Conservation (phyloP, 176 grass and related monocot genomes). For the Aegilops speltoides region DNA sequence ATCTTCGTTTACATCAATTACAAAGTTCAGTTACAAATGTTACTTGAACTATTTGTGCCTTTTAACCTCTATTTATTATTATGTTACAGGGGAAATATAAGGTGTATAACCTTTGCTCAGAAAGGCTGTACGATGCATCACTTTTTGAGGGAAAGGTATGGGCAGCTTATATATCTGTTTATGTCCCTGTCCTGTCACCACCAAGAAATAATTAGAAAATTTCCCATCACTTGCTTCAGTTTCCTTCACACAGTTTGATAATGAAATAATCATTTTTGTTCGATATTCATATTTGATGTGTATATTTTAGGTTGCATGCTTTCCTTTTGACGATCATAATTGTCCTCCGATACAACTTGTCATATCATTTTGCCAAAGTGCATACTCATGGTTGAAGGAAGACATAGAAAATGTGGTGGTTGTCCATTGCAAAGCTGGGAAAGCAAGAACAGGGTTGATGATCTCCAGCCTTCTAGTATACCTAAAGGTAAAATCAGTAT, state of each 20-base stretch:
- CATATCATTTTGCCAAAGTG: constrained; percentile 96
- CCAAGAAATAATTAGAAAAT: neutral
- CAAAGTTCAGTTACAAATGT: neutral
- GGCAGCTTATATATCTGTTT: constrained; percentile 25
- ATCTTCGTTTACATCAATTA: neutral
- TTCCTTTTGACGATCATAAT: constrained; percentile 98
- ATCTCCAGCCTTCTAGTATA: constrained; percentile 94
- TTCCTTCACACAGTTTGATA: constrained; percentile 17
- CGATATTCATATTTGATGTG: constrained; percentile 15
- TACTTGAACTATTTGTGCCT: constrained; percentile 9
- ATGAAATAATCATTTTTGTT: neutral
- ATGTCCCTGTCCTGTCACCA: neutral
- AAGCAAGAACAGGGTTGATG: constrained; percentile 96
- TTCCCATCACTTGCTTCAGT: constrained; percentile 4
- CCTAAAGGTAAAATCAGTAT: constrained; percentile 68
- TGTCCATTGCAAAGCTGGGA: constrained; percentile 98
- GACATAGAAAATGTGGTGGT: constrained; percentile 99
- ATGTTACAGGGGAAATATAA: constrained; percentile 92
- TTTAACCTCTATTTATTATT: constrained; percentile 27
- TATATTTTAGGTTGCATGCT: constrained; percentile 84
- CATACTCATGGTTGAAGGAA: constrained; percentile 98
- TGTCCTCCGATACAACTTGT: constrained; percentile 95
- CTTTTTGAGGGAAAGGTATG: constrained; percentile 99
- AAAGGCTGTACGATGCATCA: constrained; percentile 95
- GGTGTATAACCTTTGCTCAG: constrained; percentile 98